Base-by-base conservation (phyloP, 257 asterid genomes). In the Plantago major region DNA sequence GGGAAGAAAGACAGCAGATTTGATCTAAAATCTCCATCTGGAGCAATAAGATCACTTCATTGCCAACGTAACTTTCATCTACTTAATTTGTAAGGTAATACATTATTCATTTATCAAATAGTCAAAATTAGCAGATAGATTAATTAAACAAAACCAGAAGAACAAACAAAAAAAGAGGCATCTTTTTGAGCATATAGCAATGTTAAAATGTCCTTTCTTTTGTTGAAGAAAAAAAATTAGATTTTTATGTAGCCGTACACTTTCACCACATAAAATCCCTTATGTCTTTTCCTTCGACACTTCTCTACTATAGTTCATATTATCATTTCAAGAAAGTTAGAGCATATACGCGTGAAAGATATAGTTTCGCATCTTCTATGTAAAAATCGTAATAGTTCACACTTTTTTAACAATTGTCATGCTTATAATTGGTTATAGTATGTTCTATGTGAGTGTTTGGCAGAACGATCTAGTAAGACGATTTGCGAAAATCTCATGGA, bases 41-140 rank as follows among this genome's bases (percentile, higher is more conserved):
- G 64, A 17, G 46, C 64, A 43, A 43, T 11, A 43, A 0, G 17
- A 43, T 4, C 17, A 17, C 18, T 14, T 43, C 15, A 43, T 58
- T 42, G 64, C 42, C 52, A 58, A n/a, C n/a, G n/a, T n/a, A n/a
- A 18, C 50, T 42, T 58, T 33, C 64, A 7, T 11, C 64, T 11
- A 0, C 22, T 48, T 48, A 15, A 15, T 19, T 48, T 22, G 26
- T 22, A 22, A 22, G 26, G 1, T 22, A 22, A 22, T 22, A 22
- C 26, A 22, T 22, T 22, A 22, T 22, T 22, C 26, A 22, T 22
- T 22, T 22, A 22, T 22, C 26, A 22, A n/a, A 22, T 22, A 22
- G 26, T 1, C 26, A 22, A 22, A 22, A 22, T 22, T 22, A 22
- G 26, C 26, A 22, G 26, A 22, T 1, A 22, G 1, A 1, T 22